phyloP scores from a whole-genome alignment of 2,329 filamentous ascomycete genomes.

The Pestalotiopsis sp. region DNA sequence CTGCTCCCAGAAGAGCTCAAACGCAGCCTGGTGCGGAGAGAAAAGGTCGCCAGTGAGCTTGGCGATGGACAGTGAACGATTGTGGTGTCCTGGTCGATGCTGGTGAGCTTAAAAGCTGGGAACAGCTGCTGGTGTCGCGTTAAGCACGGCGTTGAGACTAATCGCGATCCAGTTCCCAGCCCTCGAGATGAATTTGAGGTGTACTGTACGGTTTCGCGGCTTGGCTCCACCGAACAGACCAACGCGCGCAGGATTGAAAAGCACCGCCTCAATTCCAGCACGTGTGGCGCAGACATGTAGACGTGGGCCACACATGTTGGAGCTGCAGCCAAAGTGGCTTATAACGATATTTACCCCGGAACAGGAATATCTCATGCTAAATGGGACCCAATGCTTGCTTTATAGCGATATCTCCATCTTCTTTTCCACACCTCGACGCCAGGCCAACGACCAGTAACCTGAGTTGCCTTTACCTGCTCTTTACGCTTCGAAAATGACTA shows the following conservation, averaged over 20 bases:
- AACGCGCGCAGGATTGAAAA: background rate
- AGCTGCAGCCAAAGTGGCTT: too few species aligned
- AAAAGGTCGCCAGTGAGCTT: background rate
- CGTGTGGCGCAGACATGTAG: background rate
- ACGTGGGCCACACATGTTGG: too few species aligned
- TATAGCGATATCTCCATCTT: too few species aligned
- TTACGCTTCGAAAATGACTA: too few species aligned
- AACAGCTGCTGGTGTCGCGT: background rate
- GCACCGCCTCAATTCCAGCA: background rate
- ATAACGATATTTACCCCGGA: too few species aligned
- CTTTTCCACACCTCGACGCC: too few species aligned
- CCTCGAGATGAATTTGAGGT: constrained; percentile 2
- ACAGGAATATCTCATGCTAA: too few species aligned
- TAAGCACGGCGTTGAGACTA: background rate
- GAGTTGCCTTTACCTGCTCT: too few species aligned
- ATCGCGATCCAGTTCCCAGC: background rate
- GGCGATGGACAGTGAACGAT: background rate
- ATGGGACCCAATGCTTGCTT: too few species aligned
- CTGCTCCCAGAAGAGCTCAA: background rate
- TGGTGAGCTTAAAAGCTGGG: background rate
- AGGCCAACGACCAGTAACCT: too few species aligned
- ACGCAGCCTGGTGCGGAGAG: background rate
- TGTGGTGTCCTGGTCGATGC: background rate
- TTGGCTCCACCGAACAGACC: background rate
- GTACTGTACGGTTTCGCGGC: background rate